phyloP scores from a whole-genome alignment of 306 rosid genomes.

The Prunus campanulata region DNA sequence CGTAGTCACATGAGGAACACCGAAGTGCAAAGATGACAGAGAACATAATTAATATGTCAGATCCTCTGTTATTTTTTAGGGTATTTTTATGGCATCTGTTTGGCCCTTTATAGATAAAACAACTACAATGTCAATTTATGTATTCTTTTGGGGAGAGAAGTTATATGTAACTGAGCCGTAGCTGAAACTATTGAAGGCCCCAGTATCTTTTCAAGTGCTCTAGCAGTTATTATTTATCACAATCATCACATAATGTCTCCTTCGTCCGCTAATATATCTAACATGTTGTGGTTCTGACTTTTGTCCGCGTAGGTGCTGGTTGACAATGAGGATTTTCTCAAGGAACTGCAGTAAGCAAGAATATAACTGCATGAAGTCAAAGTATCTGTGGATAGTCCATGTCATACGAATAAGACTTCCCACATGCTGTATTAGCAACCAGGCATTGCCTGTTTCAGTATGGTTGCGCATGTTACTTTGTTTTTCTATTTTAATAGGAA shows the following conservation, averaged over 20 bases:
- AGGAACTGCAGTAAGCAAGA: conserved; percentile 55
- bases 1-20: not conserved
- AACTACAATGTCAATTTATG: not conserved
- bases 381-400: not conserved
- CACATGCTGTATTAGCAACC: not conserved
- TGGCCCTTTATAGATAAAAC: not conserved
- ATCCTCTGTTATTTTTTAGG: not conserved
- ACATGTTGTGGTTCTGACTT: conserved; percentile 11
- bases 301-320: conserved; percentile 63
- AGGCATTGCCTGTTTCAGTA: not conserved
- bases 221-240: no score
- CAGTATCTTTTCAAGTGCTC: no score
- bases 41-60: not conserved
- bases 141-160: not conserved
- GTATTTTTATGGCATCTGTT: no score
- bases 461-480: conserved; percentile 17
- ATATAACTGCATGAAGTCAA: not conserved
- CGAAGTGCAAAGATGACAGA: not conserved
- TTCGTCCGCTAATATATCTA: not conserved
- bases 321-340: conserved; percentile 80
- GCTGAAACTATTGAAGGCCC: not conserved
- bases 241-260: no score
- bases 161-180: not conserved
- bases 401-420: conserved; percentile 31
- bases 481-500: not conserved